These are phyloP conservation scores for Talaromyces sp. DNA, from an alignment of 2,329 filamentous ascomycete species.

Conservation along the genomic window DNA sequence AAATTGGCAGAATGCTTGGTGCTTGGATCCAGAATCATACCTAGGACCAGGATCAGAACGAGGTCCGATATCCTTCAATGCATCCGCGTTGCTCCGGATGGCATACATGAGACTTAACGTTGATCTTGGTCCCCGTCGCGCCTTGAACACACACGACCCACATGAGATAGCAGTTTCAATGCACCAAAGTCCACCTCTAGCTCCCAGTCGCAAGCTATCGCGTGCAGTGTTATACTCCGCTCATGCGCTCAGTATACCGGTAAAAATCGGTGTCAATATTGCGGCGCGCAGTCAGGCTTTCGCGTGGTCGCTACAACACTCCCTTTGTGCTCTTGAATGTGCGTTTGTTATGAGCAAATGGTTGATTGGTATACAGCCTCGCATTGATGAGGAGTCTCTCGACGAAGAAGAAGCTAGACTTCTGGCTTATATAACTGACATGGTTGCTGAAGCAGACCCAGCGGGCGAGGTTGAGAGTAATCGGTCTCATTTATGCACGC, in stretches of 20 bases:
- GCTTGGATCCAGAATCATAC: slow-evolving; percentile 43
- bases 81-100: slow-evolving; percentile 65
- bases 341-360: slow-evolving; percentile 42
- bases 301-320: slow-evolving; percentile 27
- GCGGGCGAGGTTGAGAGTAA: neutral
- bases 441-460: slow-evolving; percentile 5
- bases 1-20: slow-evolving; percentile 44
- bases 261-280: slow-evolving; percentile 25
- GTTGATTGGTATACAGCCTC: slow-evolving; percentile 20
- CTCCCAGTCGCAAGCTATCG: slow-evolving; percentile 54
- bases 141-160: slow-evolving; percentile 66
- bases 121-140: slow-evolving; percentile 42
- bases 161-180: slow-evolving; percentile 62
- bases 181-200: slow-evolving; percentile 28
- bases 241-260: slow-evolving; percentile 64
- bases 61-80: slow-evolving; percentile 67
- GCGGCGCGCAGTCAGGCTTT: slow-evolving; percentile 24
- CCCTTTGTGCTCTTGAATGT: slow-evolving; percentile 25
- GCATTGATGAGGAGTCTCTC: neutral
- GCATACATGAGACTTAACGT: slow-evolving; percentile 52
- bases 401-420: slow-evolving; percentile 6
- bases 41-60: slow-evolving; percentile 39
- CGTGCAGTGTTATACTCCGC: slow-evolving; percentile 68
- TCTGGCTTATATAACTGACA: slow-evolving; percentile 4
- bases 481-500: slow-evolving; percentile 1